A percentile compares a stretch with the other conserved stretches of the same genome.
These are phyloP conservation scores for Hordeum marinum DNA, from an alignment of 176 grass and related monocot species.

Conservation along the genomic window DNA sequence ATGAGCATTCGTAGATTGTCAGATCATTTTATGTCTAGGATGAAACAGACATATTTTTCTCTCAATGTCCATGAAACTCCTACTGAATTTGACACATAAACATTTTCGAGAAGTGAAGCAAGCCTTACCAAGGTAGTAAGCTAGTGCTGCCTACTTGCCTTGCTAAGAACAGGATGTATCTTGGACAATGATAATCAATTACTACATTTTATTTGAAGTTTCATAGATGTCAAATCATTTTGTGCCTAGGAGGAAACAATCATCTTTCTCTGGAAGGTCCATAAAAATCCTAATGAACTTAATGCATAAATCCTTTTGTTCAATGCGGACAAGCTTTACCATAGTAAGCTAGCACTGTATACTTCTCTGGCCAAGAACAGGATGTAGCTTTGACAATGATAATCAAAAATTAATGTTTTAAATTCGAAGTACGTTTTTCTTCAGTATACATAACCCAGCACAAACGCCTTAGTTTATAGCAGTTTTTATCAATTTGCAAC, in stretches of 20 bases:
- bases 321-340: neutral
- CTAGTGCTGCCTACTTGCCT: neutral
- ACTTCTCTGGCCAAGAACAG: neutral
- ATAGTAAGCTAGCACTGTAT: neutral
- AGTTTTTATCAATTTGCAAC: slow-evolving; percentile 5
- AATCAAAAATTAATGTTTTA: neutral
- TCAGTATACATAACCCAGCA: neutral
- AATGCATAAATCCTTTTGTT: neutral
- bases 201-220: neutral
- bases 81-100: neutral
- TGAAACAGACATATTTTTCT: neutral
- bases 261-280: neutral
- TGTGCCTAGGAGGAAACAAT: neutral
- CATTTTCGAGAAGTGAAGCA: neutral
- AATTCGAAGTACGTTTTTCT: neutral
- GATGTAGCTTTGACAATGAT: slow-evolving; percentile 2
- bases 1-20: slow-evolving; percentile 4
- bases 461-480: neutral
- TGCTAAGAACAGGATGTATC: neutral
- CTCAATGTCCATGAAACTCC: neutral
- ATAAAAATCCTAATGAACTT: slow-evolving; percentile 3
- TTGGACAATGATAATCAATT: neutral
- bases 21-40: neutral
- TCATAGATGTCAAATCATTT: neutral
- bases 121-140: neutral